A percentile compares a stretch with the other conserved stretches of the same genome.
Evolutionary conservation across 176 grass and related monocot genomes (phyloP).

Genomic region (Rhynchospora pubera): DNA sequence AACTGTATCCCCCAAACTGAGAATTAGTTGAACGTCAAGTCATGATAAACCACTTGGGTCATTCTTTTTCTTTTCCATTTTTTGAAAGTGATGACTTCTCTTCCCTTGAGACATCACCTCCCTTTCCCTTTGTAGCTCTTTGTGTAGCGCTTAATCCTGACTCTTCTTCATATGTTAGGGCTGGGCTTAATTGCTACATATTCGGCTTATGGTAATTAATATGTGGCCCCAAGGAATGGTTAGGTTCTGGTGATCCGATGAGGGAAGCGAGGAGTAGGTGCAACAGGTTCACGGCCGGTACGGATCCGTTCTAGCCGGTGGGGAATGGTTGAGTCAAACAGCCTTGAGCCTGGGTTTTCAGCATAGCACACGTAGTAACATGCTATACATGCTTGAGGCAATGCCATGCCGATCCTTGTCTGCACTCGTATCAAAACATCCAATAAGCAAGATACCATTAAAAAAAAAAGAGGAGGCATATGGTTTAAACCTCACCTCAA

Average conservation of each 20-base stretch:
- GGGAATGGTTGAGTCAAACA: slow-evolving; percentile 59
- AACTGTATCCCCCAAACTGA: neutral
- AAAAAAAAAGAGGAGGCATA: neutral
- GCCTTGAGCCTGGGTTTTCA: slow-evolving; percentile 49
- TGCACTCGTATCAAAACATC: neutral
- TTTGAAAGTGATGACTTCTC: neutral
- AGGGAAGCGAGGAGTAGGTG: slow-evolving; percentile 69
- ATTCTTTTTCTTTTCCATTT: neutral
- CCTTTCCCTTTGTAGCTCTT: neutral
- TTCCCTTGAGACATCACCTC: neutral
- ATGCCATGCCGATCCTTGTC: slow-evolving; percentile 98
- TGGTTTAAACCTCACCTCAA: neutral
- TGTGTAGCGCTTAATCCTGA: neutral
- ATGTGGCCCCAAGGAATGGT: neutral
- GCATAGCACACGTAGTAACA: slow-evolving; percentile 98
- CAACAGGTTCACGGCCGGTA: slow-evolving; percentile 18
- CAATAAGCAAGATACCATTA: neutral
- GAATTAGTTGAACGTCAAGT: neutral
- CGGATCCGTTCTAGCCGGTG: slow-evolving; percentile 30
- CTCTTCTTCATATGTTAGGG: neutral
- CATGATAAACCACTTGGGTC: neutral
- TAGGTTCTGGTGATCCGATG: slow-evolving; percentile 28
- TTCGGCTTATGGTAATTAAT: neutral
- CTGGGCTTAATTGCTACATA: neutral
- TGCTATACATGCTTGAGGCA: slow-evolving; percentile 89